Conservation (phyloP, 805 yeast genomes). For the Myxozyma udenii region DNA sequence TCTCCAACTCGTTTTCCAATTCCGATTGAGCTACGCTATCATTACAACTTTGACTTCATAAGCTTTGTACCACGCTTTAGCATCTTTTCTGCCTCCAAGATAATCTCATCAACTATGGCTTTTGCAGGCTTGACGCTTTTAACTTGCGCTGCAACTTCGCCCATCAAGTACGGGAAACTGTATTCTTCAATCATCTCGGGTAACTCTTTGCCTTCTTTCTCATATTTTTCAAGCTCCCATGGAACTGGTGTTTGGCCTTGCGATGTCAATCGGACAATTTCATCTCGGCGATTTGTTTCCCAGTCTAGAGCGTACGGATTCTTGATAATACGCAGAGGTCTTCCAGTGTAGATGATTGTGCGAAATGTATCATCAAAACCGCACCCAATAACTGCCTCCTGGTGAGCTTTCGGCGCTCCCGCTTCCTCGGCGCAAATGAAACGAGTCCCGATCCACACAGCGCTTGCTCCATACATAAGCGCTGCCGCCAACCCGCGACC, state of each 20-base stretch:
- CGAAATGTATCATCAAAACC: conserved; percentile 31
- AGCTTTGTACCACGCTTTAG: conserved; percentile 6
- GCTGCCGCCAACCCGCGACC: conserved; percentile 34
- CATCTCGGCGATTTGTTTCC: conserved; percentile 32
- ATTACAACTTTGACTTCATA: conserved; percentile 20
- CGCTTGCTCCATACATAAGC: conserved; percentile 30
- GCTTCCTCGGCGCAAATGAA: conserved; percentile 34
- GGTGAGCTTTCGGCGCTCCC: conserved; percentile 33
- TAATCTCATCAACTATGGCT: conserved; percentile 32
- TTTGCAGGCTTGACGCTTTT: conserved; percentile 32
- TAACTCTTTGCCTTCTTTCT: conserved; percentile 25
- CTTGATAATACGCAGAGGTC: conserved; percentile 31
- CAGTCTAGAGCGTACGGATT: conserved; percentile 32
- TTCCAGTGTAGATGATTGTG: conserved; percentile 33
- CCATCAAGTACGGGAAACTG: conserved; percentile 31
- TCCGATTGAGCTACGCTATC: neutral
- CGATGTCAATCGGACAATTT: conserved; percentile 28
- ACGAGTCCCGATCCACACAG: conserved; percentile 36
- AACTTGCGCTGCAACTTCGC: conserved; percentile 33
- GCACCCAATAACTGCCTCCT: conserved; percentile 29
- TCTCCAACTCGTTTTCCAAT: neutral
- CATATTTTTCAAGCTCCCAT: conserved; percentile 30
- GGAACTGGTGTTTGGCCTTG: conserved; percentile 31
- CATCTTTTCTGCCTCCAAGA: conserved; percentile 30
- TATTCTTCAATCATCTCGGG: conserved; percentile 30